These are phyloP conservation scores for Cyanidium caldarium DNA, from an alignment of 23 red algal genomes.

Conservation along the genomic window DNA sequence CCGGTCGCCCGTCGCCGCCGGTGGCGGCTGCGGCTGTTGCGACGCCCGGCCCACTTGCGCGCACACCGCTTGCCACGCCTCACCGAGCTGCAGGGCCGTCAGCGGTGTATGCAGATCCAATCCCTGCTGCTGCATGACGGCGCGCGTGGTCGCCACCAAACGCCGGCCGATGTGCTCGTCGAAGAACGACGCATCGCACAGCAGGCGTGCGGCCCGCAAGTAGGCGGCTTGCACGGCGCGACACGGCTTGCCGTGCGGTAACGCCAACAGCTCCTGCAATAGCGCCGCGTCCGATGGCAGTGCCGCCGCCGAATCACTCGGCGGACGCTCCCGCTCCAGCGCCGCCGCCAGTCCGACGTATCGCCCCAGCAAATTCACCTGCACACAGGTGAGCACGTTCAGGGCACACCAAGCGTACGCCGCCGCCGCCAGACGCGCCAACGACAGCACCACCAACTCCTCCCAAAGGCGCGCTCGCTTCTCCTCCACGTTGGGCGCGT, in stretches of 20 bases:
- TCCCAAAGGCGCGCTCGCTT: background rate
- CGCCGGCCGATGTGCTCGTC: background rate
- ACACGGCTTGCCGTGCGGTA: background rate
- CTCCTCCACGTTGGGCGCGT: background rate
- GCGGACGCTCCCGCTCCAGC: background rate
- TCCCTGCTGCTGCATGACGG: background rate
- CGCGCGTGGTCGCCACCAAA: background rate
- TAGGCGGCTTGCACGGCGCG: background rate
- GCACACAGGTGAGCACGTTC: background rate
- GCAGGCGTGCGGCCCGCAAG: background rate
- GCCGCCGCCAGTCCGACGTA: background rate
- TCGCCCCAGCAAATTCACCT: background rate
- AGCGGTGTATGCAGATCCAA: background rate
- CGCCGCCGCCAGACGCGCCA: background rate
- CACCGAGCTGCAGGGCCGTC: too few relatives aligned
- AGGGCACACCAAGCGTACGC: background rate
- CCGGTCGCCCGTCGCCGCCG: too few relatives aligned
- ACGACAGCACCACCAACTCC: background rate
- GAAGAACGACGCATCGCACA: background rate
- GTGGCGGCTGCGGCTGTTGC: too few relatives aligned
- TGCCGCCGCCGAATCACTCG: background rate
- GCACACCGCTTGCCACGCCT: too few relatives aligned
- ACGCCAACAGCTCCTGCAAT: background rate
- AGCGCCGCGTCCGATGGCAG: background rate
- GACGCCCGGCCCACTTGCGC: too few relatives aligned